Conservation (phyloP, 2,329 filamentous ascomycete species). For the Bisporella sp. region DNA sequence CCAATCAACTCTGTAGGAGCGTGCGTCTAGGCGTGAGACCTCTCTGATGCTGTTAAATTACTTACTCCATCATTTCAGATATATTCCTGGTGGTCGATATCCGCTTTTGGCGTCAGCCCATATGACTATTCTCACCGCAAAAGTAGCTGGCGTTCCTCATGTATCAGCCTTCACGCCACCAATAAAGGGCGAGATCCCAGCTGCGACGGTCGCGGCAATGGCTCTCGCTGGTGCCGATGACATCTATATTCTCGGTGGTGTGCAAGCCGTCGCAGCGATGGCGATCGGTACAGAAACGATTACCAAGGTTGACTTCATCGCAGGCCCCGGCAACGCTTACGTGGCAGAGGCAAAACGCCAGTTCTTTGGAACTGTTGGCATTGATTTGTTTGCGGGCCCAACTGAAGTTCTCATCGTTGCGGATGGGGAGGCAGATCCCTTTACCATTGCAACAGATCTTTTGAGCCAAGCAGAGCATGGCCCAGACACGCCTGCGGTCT, state of each 20-base stretch:
- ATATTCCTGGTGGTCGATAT: conserved; percentile 45
- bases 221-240: conserved; percentile 42
- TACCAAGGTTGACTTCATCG: conserved; percentile 43
- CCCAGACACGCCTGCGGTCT: conserved; percentile 41
- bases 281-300: conserved; percentile 42
- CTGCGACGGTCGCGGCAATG: conserved; percentile 43
- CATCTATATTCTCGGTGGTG: conserved; percentile 44
- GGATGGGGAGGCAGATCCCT: conserved; percentile 39
- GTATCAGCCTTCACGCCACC: conserved; percentile 46
- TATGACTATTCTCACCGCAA: conserved; percentile 49
- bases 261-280: conserved; percentile 47
- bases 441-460: conserved; percentile 38
- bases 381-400: conserved; percentile 46
- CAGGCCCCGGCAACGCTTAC: conserved; percentile 47
- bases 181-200: conserved; percentile 39
- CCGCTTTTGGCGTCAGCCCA: conserved; percentile 45
- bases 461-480: conserved; percentile 45
- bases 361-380: conserved; percentile 46
- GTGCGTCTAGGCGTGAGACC: conserved; percentile 18
- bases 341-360: conserved; percentile 48
- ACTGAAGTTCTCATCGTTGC: conserved; percentile 45
- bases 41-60: background rate
- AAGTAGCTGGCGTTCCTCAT: conserved; percentile 43
- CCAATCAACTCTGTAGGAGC: conserved; percentile 40
- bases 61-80: conserved; percentile 18